Conservation (phyloP, 2,329 filamentous ascomycete genomes). For the Purpureocillium lavendulum region DNA sequence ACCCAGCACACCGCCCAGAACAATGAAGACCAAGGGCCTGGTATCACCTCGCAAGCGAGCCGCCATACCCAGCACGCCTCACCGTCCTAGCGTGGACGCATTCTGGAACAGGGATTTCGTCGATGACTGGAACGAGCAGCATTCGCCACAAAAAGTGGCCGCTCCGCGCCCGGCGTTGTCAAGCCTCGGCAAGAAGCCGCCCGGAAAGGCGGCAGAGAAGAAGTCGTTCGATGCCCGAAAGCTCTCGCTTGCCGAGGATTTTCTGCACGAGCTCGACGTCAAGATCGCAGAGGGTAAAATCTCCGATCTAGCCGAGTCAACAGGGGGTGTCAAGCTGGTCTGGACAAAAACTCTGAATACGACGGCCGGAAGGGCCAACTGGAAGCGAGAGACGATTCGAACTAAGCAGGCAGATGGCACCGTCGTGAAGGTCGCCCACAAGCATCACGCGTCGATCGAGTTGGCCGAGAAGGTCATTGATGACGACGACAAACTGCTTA, state of each 20-base stretch:
- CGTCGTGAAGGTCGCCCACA: conserved; percentile 22
- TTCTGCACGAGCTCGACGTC: conserved; percentile 61
- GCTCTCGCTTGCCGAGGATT: conserved; percentile 51
- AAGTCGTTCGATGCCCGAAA: conserved; percentile 57
- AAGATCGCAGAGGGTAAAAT: conserved; percentile 55
- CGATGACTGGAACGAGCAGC: conserved; percentile 56
- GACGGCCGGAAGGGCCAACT: conserved; percentile 69
- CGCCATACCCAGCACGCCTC: conserved; percentile 43
- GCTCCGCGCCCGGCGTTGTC: conserved; percentile 15
- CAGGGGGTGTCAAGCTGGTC: conserved; percentile 61
- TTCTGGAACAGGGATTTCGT: conserved; percentile 53
- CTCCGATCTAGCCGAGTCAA: conserved; percentile 45
- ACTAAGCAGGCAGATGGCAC: conserved; percentile 16
- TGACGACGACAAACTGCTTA: conserved; percentile 67
- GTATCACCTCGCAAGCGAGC: conserved; percentile 22
- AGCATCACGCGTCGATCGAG: conserved; percentile 71
- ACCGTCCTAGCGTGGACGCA: conserved; percentile 43
- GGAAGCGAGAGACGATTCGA: conserved; percentile 52
- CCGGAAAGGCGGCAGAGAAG: conserved; percentile 28
- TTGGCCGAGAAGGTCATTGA: conserved; percentile 84
- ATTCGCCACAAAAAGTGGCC: conserved; percentile 40
- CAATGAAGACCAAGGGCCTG: conserved; percentile 13
- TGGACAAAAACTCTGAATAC: conserved; percentile 77
- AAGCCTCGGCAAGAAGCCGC: conserved; percentile 15
- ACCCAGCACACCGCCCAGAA: conserved; percentile 11